These are phyloP conservation scores for Aspergillus sp. DNA, from an alignment of 2,329 filamentous ascomycete species.

Conservation along the genomic window DNA sequence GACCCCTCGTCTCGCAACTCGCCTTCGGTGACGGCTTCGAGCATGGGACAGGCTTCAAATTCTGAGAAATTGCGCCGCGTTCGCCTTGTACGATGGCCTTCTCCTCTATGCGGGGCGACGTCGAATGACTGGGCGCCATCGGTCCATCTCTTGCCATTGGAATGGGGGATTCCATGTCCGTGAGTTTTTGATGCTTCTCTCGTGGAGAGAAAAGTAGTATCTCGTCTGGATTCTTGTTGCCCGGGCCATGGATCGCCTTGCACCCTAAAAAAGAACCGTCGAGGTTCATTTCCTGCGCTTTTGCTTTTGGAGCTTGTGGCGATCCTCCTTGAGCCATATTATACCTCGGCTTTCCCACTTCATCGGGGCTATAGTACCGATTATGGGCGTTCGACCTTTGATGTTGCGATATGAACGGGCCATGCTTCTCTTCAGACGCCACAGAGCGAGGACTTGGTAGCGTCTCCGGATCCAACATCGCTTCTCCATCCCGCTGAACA, in stretches of 20 bases:
- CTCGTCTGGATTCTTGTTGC: slow-evolving; percentile 29
- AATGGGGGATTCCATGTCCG: slow-evolving; percentile 12
- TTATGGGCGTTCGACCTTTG: slow-evolving; percentile 7
- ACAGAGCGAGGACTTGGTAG: slow-evolving; percentile 22
- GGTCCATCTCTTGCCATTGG: slow-evolving; percentile 16
- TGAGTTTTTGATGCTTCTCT: slow-evolving; percentile 15
- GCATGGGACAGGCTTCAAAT: slow-evolving; percentile 26
- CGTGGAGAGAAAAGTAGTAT: slow-evolving; percentile 25
- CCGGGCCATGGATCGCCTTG: slow-evolving; percentile 26
- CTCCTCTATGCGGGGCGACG: slow-evolving; percentile 9
- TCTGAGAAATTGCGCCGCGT: slow-evolving; percentile 22
- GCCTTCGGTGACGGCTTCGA: slow-evolving; percentile 21
- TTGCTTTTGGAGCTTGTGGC: slow-evolving; percentile 14
- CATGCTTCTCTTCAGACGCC: slow-evolving; percentile 22
- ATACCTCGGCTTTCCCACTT: slow-evolving; percentile 28
- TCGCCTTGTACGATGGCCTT: slow-evolving; percentile 18
- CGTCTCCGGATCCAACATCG: slow-evolving; percentile 23
- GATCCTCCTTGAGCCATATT: slow-evolving; percentile 29
- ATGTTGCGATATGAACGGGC: slow-evolving; percentile 15
- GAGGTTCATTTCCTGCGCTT: slow-evolving; percentile 10
- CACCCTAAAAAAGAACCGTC: slow-evolving; percentile 35
- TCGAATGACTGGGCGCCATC: slow-evolving; percentile 4
- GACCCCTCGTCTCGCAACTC: slow-evolving; percentile 14
- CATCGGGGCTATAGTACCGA: slow-evolving; percentile 31
- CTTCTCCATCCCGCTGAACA: slow-evolving; percentile 19